Evolutionary conservation across 2,329 filamentous ascomycete genomes (phyloP).

Genomic region (Neurospora sp.): DNA sequence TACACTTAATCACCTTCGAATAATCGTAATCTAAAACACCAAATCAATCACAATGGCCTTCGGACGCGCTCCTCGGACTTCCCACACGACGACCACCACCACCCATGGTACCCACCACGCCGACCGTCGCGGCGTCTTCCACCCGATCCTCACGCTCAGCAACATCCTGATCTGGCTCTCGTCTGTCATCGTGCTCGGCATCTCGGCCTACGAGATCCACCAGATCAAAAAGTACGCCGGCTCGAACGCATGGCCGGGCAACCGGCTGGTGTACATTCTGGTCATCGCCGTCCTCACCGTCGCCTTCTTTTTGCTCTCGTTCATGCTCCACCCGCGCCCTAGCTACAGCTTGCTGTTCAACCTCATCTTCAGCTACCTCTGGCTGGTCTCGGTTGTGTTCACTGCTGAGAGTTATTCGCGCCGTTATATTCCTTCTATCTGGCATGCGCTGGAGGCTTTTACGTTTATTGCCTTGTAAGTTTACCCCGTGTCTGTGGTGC

Average conservation of each 20-base stretch:
- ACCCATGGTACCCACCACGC: neutral
- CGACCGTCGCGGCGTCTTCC: conserved; percentile 10
- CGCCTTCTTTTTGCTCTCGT: conserved; percentile 22
- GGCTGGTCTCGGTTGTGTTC: conserved; percentile 24
- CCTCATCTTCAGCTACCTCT: conserved; percentile 26
- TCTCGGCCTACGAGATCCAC: conserved; percentile 20
- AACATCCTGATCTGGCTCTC: conserved; percentile 23
- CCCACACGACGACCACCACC: neutral
- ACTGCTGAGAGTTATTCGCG: conserved; percentile 18
- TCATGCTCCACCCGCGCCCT: conserved; percentile 19
- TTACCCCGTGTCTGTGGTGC: no score
- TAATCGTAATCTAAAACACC: neutral
- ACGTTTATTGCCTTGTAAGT: conserved; percentile 26
- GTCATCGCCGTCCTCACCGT: conserved; percentile 25
- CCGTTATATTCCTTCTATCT: conserved; percentile 6
- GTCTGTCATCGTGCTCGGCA: conserved; percentile 26
- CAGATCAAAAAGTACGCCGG: conserved; percentile 4
- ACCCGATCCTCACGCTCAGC: conserved; percentile 18
- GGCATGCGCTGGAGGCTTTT: conserved; percentile 23
- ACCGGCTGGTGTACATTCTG: conserved; percentile 21
- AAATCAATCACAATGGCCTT: conserved; percentile 8
- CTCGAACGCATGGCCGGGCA: conserved; percentile 14
- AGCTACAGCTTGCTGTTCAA: conserved; percentile 23
- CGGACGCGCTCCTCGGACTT: conserved; percentile 9
- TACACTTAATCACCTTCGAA: neutral